These are phyloP conservation scores for Conoideocrella luteorostrata DNA, from an alignment of 2,329 filamentous ascomycete species.

Conservation along the genomic window DNA sequence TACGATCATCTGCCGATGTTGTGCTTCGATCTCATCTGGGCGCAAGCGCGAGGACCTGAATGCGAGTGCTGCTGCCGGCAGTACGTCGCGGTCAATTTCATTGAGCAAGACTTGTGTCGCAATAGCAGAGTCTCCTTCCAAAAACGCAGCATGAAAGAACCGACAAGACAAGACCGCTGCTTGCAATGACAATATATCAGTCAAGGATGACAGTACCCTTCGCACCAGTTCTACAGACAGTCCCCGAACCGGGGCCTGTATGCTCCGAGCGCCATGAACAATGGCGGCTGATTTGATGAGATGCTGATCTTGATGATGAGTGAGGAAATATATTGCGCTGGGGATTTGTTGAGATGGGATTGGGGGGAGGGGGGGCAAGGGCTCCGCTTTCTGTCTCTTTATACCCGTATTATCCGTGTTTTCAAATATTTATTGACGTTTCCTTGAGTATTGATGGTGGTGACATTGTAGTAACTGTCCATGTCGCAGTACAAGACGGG, in stretches of 20 bases:
- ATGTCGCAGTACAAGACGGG: no score
- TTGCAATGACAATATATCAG: neutral
- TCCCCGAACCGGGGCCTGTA: neutral
- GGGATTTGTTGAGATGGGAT: no score
- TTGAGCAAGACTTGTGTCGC: constrained; percentile 1
- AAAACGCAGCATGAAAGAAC: neutral
- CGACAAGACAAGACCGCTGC: neutral
- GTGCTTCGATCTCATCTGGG: neutral
- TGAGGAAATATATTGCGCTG: no score
- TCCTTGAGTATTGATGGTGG: no score
- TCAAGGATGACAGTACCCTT: neutral
- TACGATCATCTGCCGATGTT: neutral
- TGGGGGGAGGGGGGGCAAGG: no score
- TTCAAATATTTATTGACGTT: no score
- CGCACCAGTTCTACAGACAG: neutral
- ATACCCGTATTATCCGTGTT: no score
- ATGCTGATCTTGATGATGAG: no score
- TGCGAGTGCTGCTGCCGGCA: constrained; percentile 4
- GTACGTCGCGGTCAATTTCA: neutral
- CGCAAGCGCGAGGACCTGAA: neutral
- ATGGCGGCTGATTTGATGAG: no score
- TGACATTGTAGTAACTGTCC: no score
- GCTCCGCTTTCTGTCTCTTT: no score
- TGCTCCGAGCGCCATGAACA: no score
- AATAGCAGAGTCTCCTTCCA: neutral